Base-by-base conservation (phyloP, 495 filamentous ascomycete species). In the Tuber indicum region DNA sequence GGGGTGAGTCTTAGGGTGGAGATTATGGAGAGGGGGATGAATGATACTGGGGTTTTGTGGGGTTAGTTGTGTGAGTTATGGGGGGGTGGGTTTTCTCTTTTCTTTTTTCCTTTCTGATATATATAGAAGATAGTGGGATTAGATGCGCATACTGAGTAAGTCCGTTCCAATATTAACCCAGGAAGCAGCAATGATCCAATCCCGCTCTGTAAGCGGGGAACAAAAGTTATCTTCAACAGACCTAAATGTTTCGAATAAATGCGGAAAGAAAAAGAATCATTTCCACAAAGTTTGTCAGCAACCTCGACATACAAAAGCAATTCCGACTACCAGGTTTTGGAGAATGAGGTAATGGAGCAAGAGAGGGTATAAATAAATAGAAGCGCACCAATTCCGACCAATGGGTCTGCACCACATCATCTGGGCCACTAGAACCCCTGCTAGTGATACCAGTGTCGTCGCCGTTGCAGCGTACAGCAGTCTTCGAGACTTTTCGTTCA, bases 1-100 rank as follows among this genome's bases (percentile, higher is more conserved):
- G 58, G 69, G 46, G 42, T 80, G 49, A 80, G 78, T 23, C 80
- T 75, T 43, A 80, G 74, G 42, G 78, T 80, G 12, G 77, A 76
- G 41, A 80, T 80, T 72, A 80, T 80, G n/a, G 71, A 80, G 16
- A 80, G 70, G 21, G 78, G 78, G 42, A 80, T 80, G 45, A 74
- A 66, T 43, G 74, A 80, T 49, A 80, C 77, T 80, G 26, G 8
- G 26, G n/a, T 62, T 62, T 62, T 10, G 23, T 62, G 58, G 39
- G 21, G 75, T 76, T 74, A 76, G 75, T 45, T 45, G 17, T 26
- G 39, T 19, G 7, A 71, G 19, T 39, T 39, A 44, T 43, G 45
- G n/a, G 7, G 32, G 44, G 70, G 19, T 17, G 70, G 26, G 9
- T 16, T 46, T 49, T 21, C 0, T 49, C 14, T 16, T 12, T 49